Base-by-base conservation (phyloP, 441 rosid species). In the Hura crepitans region DNA sequence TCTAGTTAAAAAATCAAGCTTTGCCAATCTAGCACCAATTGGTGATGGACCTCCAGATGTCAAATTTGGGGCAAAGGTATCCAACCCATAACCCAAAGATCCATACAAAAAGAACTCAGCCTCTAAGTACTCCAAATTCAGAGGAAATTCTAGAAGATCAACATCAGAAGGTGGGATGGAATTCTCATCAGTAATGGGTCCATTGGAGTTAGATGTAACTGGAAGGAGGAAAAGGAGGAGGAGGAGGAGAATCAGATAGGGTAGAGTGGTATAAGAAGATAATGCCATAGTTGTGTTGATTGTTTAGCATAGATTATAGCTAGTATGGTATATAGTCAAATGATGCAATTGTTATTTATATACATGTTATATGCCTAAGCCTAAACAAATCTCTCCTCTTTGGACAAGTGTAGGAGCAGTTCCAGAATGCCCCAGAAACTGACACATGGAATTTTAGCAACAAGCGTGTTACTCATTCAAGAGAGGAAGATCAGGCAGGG, bases 41-140 rank as follows among this genome's bases (percentile, higher is more conserved):
- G 99, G 97, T 23, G 84, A 8, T 10, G 97, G 96, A 9, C 96
- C 97, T 60, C 91, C 93, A 78, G 39, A 31, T 20, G 96, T 78
- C 66, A 90, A 63, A 43, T 86, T 76, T n/a, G 95, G 96, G 33
- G 88, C 97, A 13, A 80, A 76, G 56, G 11, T 50, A 69, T 95
- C 99, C 77, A 92, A 79, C 62, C 99, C 99, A 73, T 72, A 37
- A 18, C 97, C 97, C 75, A 83, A 45, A 2, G 96, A 77, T 27
- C 96, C 96, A 57, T 68, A 80, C 77, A 92, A 70, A 82, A 95
- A 92, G 79, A 90, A 87, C 80, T 95, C 97, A 3, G 97, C 97
- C 72, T 92, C 96, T 7, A 94, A 72, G 68, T 87, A 94, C 77
- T 94, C 97, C 22, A 95, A 60, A 80, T 95, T 95, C 46, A 95